Evolutionary conservation across 2,329 filamentous ascomycete species (phyloP), one percentile per base, ranked within the genome.

Genomic region (Paracorniculantispora psalliotae): DNA sequence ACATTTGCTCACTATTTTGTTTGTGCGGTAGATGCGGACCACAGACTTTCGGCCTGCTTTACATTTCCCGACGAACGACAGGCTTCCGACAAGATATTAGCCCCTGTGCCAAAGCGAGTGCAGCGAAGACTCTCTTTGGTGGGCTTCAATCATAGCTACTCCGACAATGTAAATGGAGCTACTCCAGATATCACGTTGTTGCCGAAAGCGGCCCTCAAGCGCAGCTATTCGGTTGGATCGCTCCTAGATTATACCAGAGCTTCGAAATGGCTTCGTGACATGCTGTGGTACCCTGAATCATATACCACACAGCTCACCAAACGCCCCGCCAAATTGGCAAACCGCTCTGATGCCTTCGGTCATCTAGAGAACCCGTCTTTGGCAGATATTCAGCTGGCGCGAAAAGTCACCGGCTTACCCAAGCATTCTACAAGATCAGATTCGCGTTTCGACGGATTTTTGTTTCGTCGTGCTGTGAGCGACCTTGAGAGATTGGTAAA

Each of bases 401-500:
- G 64, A 26, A 62, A 51, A 35, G 61, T 59, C 30, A 66, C 63
- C 0, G 59, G 57, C 8, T 60, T 61, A 17, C 65, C 66, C 17
- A 53, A 57, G 8, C 41, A 63, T 9, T 66, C 67, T 25, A 61
- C 63, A 13, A 64, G 60, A 12, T 63, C 63, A n/a, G 62, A 66
- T 17, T 56, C 63, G 8, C 65, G 56, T 9, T 61, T 71, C 33
- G 68, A 72, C 41, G 64, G 65, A 2, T 33, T 62, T 25, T 58
- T 61, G 8, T 75, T 79, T 61, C 72, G 70, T 46, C 69, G 65
- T 6, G 71, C 74, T 2, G 68, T 79, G 37, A 68, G 68, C 37
- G 74, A 80, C 59, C 67, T 81, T 26, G 78, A 82, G 60, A 69
- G 73, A 25, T 72, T 82, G 19, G 64, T 82, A 6, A 73, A 69